Percentiles rank a stretch among this genome's conserved stretches.
These are phyloP conservation scores for Aechmea fasciata DNA, from an alignment of 176 grass and related monocot species.

Conservation along the genomic window DNA sequence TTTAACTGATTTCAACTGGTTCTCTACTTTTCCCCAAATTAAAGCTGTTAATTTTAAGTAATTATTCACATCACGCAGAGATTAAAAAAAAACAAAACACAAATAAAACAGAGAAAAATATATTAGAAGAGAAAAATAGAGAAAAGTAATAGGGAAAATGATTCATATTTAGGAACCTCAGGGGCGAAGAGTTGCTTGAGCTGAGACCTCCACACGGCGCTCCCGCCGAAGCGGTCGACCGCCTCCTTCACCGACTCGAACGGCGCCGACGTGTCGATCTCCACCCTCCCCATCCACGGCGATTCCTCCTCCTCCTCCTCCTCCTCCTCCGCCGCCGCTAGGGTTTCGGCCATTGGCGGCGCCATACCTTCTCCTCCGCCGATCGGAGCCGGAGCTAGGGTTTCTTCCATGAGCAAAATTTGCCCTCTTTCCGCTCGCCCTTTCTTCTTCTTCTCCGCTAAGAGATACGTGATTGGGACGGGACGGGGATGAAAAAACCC, in stretches of 20 bases:
- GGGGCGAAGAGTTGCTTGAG: constrained; percentile 31
- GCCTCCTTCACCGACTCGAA: constrained; percentile 88
- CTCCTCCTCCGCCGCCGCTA: background rate
- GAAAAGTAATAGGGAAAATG: background rate
- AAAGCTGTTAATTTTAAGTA: too few species aligned
- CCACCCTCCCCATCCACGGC: constrained; percentile 30
- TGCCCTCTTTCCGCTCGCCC: background rate
- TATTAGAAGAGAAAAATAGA: too few species aligned
- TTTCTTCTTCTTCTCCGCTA: background rate
- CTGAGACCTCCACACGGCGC: constrained; percentile 64
- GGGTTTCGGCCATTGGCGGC: constrained; percentile 12
- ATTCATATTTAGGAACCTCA: constrained; percentile 12
- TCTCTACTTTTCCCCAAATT: too few species aligned
- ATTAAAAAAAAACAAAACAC: background rate
- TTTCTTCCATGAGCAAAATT: background rate
- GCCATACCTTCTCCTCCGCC: background rate
- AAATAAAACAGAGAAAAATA: background rate
- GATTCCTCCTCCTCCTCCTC: background rate
- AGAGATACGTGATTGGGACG: too few species aligned
- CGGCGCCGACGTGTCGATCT: constrained; percentile 93
- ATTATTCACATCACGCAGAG: too few species aligned
- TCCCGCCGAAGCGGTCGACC: constrained; percentile 77
- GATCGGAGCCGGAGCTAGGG: constrained; percentile 15
- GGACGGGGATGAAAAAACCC: background rate
- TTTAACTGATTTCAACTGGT: too few species aligned